Percentiles rank a stretch among this genome's conserved stretches.
Evolutionary conservation across 805 yeast species (phyloP).

Genomic region (Candida glaebosa): DNA sequence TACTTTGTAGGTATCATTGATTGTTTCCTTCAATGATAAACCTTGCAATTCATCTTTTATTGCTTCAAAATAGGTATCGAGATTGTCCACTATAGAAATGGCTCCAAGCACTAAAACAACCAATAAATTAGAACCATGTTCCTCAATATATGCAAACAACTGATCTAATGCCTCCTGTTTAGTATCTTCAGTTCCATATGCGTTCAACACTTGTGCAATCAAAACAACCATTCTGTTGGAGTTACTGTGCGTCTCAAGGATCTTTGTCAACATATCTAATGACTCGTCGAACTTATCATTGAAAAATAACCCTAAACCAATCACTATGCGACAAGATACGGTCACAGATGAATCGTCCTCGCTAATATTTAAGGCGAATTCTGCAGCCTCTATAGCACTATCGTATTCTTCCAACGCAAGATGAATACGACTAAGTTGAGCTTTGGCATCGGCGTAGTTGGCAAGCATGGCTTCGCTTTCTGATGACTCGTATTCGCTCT

Average conservation of each 20-base stretch:
- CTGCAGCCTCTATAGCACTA: constrained; percentile 59
- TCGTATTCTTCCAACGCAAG: constrained; percentile 58
- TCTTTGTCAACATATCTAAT: constrained; percentile 59
- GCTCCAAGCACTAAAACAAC: constrained; percentile 79
- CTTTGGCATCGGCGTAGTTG: constrained; percentile 55
- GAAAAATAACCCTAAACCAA: constrained; percentile 74
- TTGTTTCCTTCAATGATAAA: constrained; percentile 44
- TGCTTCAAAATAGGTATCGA: constrained; percentile 58
- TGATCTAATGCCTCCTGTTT: constrained; percentile 84
- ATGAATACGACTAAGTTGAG: constrained; percentile 69
- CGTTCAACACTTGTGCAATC: constrained; percentile 76
- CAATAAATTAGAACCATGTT: constrained; percentile 60
- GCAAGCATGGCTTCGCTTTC: constrained; percentile 48
- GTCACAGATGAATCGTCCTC: constrained; percentile 29
- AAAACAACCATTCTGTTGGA: constrained; percentile 67
- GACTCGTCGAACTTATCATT: constrained; percentile 60
- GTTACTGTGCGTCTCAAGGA: constrained; percentile 52
- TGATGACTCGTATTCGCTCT: constrained; percentile 50
- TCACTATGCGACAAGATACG: constrained; percentile 61
- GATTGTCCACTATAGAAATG: constrained; percentile 62
- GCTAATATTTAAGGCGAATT: constrained; percentile 48
- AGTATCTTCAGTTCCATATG: constrained; percentile 70
- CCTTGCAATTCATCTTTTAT: constrained; percentile 61
- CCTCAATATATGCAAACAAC: constrained; percentile 60
- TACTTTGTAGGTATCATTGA: constrained; percentile 48